Evolutionary conservation across 371 early-diverging fungal species (phyloP).

Genomic region (Mucor mucedo): DNA sequence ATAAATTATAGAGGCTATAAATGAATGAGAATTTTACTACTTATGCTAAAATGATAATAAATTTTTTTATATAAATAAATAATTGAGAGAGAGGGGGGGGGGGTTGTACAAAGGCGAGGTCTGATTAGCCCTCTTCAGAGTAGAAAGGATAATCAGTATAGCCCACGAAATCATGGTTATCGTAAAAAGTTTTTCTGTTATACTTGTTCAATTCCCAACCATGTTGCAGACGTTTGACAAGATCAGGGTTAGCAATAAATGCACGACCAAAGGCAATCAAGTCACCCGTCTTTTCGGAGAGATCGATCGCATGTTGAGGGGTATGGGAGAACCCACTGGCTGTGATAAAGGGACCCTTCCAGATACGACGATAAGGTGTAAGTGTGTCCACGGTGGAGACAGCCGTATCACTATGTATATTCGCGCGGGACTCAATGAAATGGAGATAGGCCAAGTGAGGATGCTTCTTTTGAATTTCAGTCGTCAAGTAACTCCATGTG

Average conservation of each 20-base stretch:
- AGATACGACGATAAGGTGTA: slow-evolving; percentile 18
- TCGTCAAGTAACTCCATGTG: slow-evolving; percentile 24
- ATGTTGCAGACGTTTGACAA: slow-evolving; percentile 20
- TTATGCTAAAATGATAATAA: too few species aligned
- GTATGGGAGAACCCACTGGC: slow-evolving; percentile 14
- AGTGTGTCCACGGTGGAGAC: slow-evolving; percentile 4
- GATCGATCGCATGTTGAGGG: slow-evolving; percentile 5
- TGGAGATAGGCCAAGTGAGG: slow-evolving; percentile 21
- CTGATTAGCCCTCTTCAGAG: too few species aligned
- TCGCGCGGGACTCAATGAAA: slow-evolving; percentile 22
- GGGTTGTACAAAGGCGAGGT: too few species aligned
- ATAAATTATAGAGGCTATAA: too few species aligned
- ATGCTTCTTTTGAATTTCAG: slow-evolving; percentile 12
- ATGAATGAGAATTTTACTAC: too few species aligned
- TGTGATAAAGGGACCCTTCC: slow-evolving; percentile 25
- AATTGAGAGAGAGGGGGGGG: too few species aligned
- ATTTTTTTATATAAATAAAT: too few species aligned
- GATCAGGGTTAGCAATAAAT: slow-evolving; percentile 34
- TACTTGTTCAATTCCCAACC: slow-evolving; percentile 18
- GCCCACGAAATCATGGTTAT: slow-evolving; percentile 11
- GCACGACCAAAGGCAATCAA: slow-evolving; percentile 28
- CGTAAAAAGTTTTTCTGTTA: slow-evolving; percentile 19
- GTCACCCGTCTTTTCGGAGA: slow-evolving; percentile 17
- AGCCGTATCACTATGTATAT: slow-evolving; percentile 7
- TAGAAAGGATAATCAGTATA: slow-evolving; percentile 24